Conservation (phyloP, 2,329 filamentous ascomycete species). For the Talaromyces sp. region DNA sequence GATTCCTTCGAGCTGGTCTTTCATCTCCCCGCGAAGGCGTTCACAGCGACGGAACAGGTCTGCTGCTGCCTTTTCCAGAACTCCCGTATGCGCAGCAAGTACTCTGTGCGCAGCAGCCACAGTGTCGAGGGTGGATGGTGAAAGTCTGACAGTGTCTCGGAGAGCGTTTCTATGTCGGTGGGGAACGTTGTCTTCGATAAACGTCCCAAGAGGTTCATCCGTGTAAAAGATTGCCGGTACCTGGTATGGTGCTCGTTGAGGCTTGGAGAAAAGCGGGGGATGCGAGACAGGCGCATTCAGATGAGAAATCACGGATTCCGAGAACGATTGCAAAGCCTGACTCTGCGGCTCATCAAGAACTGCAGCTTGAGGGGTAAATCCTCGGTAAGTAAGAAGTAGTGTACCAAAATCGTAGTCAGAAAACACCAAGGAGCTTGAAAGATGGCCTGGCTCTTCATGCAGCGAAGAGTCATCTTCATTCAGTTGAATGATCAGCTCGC, state of each 20-base stretch:
- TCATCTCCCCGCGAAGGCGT: conserved; percentile 42
- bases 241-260: conserved; percentile 40
- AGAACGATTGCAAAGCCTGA: conserved; percentile 22
- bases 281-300: conserved; percentile 13
- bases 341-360: conserved; percentile 45
- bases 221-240: conserved; percentile 37
- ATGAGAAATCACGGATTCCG: conserved; percentile 23
- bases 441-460: conserved; percentile 26
- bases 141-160: conserved; percentile 43
- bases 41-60: conserved; percentile 51
- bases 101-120: conserved; percentile 45
- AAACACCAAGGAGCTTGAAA: conserved; percentile 49
- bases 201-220: conserved; percentile 32
- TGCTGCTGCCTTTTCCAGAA: conserved; percentile 43
- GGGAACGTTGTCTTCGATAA: conserved; percentile 39
- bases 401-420: conserved; percentile 55
- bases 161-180: conserved; percentile 38
- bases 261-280: conserved; percentile 11
- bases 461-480: conserved; percentile 21
- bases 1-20: conserved; percentile 42
- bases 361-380: conserved; percentile 46
- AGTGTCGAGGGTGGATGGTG: conserved; percentile 43
- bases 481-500: conserved; percentile 45
- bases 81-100: conserved; percentile 41
- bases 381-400: conserved; percentile 48